Evolutionary conservation across 352 stramenopile species (phyloP).

Genomic region (Lagenidium giganteum): DNA sequence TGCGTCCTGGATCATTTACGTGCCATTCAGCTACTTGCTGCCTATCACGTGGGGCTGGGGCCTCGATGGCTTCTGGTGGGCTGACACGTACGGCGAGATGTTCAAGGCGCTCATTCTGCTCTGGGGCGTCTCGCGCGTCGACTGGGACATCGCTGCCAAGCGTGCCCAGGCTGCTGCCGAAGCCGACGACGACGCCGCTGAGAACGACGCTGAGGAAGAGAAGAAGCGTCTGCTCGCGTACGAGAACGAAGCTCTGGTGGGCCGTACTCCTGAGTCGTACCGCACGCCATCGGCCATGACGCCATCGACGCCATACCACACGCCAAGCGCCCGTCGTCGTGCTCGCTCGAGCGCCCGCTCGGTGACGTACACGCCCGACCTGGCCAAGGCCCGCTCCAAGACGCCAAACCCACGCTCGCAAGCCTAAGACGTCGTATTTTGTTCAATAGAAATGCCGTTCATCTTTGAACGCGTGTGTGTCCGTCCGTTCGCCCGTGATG

Average conservation of each 20-base stretch:
- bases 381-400: no score
- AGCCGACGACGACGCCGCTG: slow-evolving; percentile 20
- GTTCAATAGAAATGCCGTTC: no score
- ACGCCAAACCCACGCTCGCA: no score
- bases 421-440: no score
- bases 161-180: slow-evolving; percentile 29
- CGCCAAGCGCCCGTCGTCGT: slow-evolving; percentile 24
- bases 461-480: no score
- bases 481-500: no score
- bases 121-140: slow-evolving; percentile 36
- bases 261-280: slow-evolving; percentile 29
- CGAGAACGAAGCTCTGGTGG: slow-evolving; percentile 37
- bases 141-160: slow-evolving; percentile 32
- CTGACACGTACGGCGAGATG: slow-evolving; percentile 38
- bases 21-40: slow-evolving; percentile 39
- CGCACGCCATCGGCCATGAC: slow-evolving; percentile 27
- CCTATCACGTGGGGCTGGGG: slow-evolving; percentile 37
- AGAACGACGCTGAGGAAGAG: slow-evolving; percentile 26
- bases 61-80: slow-evolving; percentile 46
- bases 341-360: slow-evolving; percentile 17
- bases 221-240: slow-evolving; percentile 32
- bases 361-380: no score
- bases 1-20: slow-evolving; percentile 40
- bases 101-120: slow-evolving; percentile 41
- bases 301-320: slow-evolving; percentile 29